Evolutionary conservation across 169 alveolate species (phyloP), one percentile per base, ranked within the genome.

Genomic region (Fabrea salina): DNA sequence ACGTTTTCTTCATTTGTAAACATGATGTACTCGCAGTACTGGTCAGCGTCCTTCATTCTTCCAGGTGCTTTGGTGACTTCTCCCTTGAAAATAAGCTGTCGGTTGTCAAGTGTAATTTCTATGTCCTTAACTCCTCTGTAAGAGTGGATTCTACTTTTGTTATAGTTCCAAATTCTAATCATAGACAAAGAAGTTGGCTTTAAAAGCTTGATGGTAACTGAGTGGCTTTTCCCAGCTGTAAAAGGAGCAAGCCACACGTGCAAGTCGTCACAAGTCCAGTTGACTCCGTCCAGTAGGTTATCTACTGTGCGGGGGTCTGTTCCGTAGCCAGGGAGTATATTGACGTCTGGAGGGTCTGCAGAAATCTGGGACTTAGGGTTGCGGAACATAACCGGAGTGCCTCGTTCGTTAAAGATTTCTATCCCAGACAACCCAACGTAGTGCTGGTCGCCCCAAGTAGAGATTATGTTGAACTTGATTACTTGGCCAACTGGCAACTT

Each of bases 131-230:
- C 95, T 58, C 95, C 95, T 88, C 95, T 80, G 40, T 64, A 88
- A 0, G 92, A 82, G 54, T 91, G 93, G 27, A 86, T 91, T 82
- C 95, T 78, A 5, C 84, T 66, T 70, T 91, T 91, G 61, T 91
- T 91, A 66, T 91, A 91, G 54, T 91, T 91, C 95, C 95, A 91
- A 2, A 91, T 86, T 54, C 95, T 70, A 13, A 91, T 91, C 88
- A 88, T 77, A 1, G 93, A 78, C 3, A 91, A 51, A 53, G 71
- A 67, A 40, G 40, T 35, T 2, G 27, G 30, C 16, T 71, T 50
- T 19, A 37, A 41, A 22, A 91, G 56, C 25, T 85, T 89, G 13
- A 91, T 80, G 7, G 49, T 43, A 16, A 91, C 78, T n/a, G 64
- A 59, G 58, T 90, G 82, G 4, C 66, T 81, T 16, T 87, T 78